Conservation (phyloP, 176 grass and related monocot species). For the Areca catechu region DNA sequence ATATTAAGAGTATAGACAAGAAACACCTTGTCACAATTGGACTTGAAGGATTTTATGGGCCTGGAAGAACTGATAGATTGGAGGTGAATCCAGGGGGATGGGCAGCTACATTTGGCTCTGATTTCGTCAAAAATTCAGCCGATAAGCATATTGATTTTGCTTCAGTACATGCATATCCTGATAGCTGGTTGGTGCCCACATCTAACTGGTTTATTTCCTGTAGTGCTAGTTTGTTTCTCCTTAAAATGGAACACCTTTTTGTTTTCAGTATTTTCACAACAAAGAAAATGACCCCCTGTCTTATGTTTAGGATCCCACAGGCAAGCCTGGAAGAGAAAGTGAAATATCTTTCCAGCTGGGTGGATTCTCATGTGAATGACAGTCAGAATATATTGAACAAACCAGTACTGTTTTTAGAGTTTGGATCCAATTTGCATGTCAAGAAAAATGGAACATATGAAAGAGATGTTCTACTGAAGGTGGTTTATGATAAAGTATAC, state of each 20-base stretch:
- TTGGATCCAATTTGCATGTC: slow-evolving; percentile 40
- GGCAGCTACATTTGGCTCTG: slow-evolving; percentile 79
- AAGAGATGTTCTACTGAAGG: slow-evolving; percentile 54
- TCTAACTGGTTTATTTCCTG: neutral
- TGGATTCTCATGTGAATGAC: slow-evolving; percentile 80
- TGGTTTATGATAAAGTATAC: slow-evolving; percentile 80
- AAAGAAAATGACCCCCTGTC: neutral
- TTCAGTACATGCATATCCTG: slow-evolving; percentile 90
- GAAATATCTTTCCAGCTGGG: slow-evolving; percentile 76
- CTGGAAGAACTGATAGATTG: slow-evolving; percentile 33
- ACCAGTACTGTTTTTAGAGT: slow-evolving; percentile 78
- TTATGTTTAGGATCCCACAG: slow-evolving; percentile 57
- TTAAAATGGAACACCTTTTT: no score
- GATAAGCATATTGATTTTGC: slow-evolving; percentile 80
- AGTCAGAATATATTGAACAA: slow-evolving; percentile 65
- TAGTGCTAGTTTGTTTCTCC: neutral
- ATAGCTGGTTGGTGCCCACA: slow-evolving; percentile 45
- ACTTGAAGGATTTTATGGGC: slow-evolving; percentile 89
- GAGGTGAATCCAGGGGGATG: slow-evolving; percentile 64
- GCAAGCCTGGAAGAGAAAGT: slow-evolving; percentile 65
- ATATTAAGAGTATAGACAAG: slow-evolving; percentile 57
- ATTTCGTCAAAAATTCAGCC: slow-evolving; percentile 82
- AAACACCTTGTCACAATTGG: slow-evolving; percentile 85
- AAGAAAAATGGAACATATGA: slow-evolving; percentile 41
- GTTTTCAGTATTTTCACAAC: neutral